A percentile compares a stretch with the other conserved stretches of the same genome.
Evolutionary conservation across 192 early-diverging fungal genomes (phyloP).

Genomic region (Entrophospora sp.): DNA sequence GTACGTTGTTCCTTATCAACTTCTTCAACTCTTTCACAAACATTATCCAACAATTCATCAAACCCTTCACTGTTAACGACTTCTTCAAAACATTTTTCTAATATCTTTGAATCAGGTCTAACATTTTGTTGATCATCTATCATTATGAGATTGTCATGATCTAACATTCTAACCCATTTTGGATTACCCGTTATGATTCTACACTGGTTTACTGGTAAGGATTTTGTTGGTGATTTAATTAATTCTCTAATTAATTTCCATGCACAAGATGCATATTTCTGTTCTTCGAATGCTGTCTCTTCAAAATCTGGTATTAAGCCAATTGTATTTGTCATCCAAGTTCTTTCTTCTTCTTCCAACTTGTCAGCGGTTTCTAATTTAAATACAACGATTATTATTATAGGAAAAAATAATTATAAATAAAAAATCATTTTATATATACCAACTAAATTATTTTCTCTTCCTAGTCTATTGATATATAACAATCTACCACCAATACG

Average conservation of each 20-base stretch:
- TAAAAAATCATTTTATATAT: background rate
- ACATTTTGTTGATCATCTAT: slow-evolving; percentile 1
- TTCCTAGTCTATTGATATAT: slow-evolving; percentile 12
- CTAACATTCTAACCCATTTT: background rate
- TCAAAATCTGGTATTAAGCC: slow-evolving; percentile 17
- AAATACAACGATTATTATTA: background rate
- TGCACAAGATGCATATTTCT: slow-evolving; percentile 13
- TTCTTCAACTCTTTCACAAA: slow-evolving; percentile 4
- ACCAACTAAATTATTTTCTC: slow-evolving; percentile 1
- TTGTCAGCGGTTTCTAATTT: background rate
- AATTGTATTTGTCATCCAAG: slow-evolving; percentile 6
- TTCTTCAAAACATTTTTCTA: background rate
- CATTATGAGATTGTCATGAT: slow-evolving; percentile 15
- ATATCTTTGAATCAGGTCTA: slow-evolving; percentile 15
- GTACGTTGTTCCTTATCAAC: slow-evolving; percentile 10
- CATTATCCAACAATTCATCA: slow-evolving; percentile 7
- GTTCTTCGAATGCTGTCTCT: background rate
- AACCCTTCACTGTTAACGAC: slow-evolving; percentile 4
- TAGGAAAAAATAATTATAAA: background rate
- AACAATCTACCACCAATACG: slow-evolving; percentile 10
- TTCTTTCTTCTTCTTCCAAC: slow-evolving; percentile 12
- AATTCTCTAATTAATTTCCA: slow-evolving; percentile 17
- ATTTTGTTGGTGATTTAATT: slow-evolving; percentile 11
- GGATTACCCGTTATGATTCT: slow-evolving; percentile 15
- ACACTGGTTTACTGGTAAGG: background rate